Evolutionary conservation across 768 basidiomycete species (phyloP).

Genomic region (Vishniacozyma victoriae): DNA sequence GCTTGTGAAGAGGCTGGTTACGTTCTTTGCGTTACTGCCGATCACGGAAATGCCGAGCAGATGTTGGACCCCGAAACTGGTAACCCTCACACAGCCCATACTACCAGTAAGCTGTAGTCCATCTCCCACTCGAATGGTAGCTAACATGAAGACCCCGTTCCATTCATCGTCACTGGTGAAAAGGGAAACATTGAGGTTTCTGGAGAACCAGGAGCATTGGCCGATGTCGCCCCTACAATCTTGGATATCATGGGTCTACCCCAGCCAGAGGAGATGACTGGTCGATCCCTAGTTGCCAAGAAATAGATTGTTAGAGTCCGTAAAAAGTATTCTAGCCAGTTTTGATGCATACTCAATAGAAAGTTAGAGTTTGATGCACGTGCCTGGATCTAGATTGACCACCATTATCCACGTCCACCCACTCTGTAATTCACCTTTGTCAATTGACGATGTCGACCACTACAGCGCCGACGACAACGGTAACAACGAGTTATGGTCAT

Average conservation of each 20-base stretch:
- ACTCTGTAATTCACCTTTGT: background rate
- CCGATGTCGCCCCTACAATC: constrained; percentile 86
- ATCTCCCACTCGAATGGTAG: background rate
- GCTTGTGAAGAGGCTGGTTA: constrained; percentile 82
- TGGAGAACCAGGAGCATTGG: constrained; percentile 66
- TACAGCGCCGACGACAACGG: no score
- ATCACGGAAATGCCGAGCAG: constrained; percentile 94
- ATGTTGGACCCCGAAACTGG: constrained; percentile 80
- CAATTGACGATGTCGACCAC: background rate
- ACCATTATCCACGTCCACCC: no score
- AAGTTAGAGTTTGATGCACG: no score
- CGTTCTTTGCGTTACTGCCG: constrained; percentile 78
- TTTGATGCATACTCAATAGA: no score
- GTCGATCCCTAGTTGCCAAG: constrained; percentile 54
- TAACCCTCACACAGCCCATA: constrained; percentile 66
- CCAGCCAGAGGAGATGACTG: constrained; percentile 67
- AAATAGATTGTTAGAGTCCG: constrained; percentile 10
- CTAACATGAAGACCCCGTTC: constrained; percentile 56
- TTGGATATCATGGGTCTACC: constrained; percentile 69
- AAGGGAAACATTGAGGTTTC: constrained; percentile 56
- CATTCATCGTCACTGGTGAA: constrained; percentile 70
- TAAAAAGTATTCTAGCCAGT: background rate
- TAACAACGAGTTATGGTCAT: constrained; percentile 20
- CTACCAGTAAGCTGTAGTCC: constrained; percentile 31
- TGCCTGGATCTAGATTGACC: no score